Conservation (phyloP, 306 rosid species). For the Arachis stenosperma region DNA sequence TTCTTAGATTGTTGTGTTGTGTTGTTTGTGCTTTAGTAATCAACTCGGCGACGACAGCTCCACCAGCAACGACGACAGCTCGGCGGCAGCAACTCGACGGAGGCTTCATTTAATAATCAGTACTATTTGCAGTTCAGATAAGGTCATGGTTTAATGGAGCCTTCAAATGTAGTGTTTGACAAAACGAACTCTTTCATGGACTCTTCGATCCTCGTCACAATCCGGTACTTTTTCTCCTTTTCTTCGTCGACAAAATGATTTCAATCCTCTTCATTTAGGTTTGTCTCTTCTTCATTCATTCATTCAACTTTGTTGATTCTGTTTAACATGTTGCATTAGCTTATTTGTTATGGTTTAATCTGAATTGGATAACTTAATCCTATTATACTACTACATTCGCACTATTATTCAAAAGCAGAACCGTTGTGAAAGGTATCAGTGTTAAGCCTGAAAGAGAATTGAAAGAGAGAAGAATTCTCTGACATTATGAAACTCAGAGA, state of each 20-base stretch:
- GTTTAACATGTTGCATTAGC: too few species aligned
- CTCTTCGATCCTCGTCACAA: constrained; percentile 29
- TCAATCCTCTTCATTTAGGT: background rate
- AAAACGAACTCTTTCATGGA: constrained; percentile 51
- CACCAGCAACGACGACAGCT: too few species aligned
- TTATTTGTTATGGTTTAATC: background rate
- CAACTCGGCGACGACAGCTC: too few species aligned
- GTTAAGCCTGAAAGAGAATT: too few species aligned
- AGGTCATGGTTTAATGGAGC: constrained; percentile 54
- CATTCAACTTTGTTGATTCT: too few species aligned
- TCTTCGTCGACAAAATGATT: background rate
- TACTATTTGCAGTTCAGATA: background rate
- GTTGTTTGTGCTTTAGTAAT: too few species aligned
- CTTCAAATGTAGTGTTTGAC: constrained; percentile 45
- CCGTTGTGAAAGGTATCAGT: too few species aligned
- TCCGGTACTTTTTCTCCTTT: constrained; percentile 47
- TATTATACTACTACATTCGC: background rate
- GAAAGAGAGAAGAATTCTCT: constrained; percentile 63
- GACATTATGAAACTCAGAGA: constrained; percentile 61
- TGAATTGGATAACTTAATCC: background rate
- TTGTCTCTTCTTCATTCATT: background rate
- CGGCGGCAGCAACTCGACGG: background rate
- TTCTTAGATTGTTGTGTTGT: too few species aligned
- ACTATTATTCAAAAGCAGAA: background rate
- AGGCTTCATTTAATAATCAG: background rate